Evolutionary conservation across 768 basidiomycete genomes (phyloP).

Genomic region (Melanogaster broomeanus): DNA sequence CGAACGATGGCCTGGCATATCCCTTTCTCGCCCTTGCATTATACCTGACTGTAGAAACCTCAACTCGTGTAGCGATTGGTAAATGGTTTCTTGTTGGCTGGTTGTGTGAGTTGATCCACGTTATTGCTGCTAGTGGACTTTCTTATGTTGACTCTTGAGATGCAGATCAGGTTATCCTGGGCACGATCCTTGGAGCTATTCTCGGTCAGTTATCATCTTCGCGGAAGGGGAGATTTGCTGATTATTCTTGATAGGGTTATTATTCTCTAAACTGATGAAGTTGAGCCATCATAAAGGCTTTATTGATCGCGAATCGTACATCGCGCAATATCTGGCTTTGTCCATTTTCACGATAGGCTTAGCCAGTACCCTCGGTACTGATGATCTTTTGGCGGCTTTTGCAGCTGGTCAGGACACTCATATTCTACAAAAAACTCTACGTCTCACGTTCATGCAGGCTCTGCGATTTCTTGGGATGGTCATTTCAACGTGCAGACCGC

Average conservation of each 20-base stretch:
- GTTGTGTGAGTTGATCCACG: conserved; percentile 47
- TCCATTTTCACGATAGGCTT: conserved; percentile 78
- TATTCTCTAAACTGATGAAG: conserved; percentile 75
- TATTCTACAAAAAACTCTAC: not conserved
- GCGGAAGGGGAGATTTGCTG: not conserved
- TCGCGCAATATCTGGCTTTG: conserved; percentile 80
- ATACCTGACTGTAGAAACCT: conserved; percentile 76
- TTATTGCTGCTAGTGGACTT: not conserved
- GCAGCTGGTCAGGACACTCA: conserved; percentile 57
- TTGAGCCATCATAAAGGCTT: conserved; percentile 59
- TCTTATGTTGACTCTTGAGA: conserved; percentile 3
- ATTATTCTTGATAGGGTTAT: conserved; percentile 45
- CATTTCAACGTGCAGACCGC: conserved; percentile 80
- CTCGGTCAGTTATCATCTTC: conserved; percentile 34
- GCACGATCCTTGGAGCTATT: conserved; percentile 65
- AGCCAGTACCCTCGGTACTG: conserved; percentile 76
- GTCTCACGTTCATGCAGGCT: conserved; percentile 49
- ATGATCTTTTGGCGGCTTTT: conserved; percentile 90
- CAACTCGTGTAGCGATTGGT: conserved; percentile 61
- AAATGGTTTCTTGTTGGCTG: conserved; percentile 90
- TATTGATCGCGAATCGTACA: conserved; percentile 82
- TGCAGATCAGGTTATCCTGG: conserved; percentile 80
- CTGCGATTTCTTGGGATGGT: conserved; percentile 91
- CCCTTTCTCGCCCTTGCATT: conserved; percentile 87
- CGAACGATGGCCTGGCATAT: conserved; percentile 95